Base-by-base conservation (phyloP, 169 alveolate genomes). In the Amoebophrya sp. region DNA sequence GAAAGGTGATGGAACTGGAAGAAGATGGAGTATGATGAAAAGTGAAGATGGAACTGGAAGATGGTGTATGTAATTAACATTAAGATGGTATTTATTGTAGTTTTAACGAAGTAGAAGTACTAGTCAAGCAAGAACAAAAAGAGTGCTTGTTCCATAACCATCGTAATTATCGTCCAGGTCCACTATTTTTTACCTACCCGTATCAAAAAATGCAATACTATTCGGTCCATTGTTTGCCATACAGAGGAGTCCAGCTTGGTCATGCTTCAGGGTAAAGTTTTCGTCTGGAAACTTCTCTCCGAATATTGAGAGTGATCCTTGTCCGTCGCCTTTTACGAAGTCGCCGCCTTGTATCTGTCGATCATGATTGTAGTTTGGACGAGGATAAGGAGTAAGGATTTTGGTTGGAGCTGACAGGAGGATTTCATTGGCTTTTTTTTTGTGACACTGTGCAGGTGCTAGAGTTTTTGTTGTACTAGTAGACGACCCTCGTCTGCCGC, bases 251-350 rank as follows among this genome's bases (percentile, higher is more conserved):
- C 99, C 98, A 26, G 99, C 97, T 89, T 95, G 95, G 93, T 95
- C 96, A 96, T 98, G 99, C 94, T 97, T 96, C 92, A 97, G 93
- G 41, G 90, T 94, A 94, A 98, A 98, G 95, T 97, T 96, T 96
- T 98, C 99, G 94, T 98, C 99, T 0, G 97, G 95, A 93, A 98
- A 98, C 53, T 96, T 95, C 90, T 96, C 96, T 77, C 99, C 99
- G 95, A 98, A 98, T 92, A 98, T 97, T 47, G 98, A 96, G 95
- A 95, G 95, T 76, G 99, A 98, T 40, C 99, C 99, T 29, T 98
- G 96, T 78, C 99, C 99, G 95, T 98, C 98, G 78, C 97, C 98
- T 93, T 95, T 96, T 90, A 99, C 98, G 93, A 98, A 97, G 95
- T 99, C 99, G 47, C 99, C 99, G 34, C 99, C 99, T 96, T 98